phyloP scores from a whole-genome alignment of 2,329 filamentous ascomycete genomes.

The Corynespora cassiicola region DNA sequence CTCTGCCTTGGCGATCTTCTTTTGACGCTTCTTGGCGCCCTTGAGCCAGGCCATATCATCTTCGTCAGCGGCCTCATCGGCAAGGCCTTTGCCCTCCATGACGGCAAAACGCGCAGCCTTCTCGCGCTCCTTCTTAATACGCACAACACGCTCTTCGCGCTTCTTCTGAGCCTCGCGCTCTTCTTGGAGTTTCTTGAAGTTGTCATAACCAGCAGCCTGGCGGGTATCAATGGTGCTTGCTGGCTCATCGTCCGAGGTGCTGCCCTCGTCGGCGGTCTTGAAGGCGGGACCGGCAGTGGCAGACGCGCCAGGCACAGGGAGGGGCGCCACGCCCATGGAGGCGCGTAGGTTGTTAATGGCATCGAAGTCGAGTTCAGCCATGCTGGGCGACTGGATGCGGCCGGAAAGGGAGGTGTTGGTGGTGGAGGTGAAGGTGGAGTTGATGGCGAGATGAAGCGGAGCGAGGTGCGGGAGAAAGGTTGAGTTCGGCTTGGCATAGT shows the following conservation, averaged over 20 bases:
- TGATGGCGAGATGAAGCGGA: too few relatives aligned
- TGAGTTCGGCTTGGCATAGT: too few relatives aligned
- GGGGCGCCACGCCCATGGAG: conserved; percentile 86
- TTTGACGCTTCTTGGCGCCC: conserved; percentile 90
- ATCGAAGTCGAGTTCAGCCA: conserved; percentile 66
- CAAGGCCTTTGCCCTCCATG: conserved; percentile 83
- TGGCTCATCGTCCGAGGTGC: conserved; percentile 68
- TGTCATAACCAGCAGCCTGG: conserved; percentile 74
- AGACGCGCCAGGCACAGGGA: conserved; percentile 78
- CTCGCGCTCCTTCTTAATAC: conserved; percentile 87
- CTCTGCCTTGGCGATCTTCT: conserved; percentile 80
- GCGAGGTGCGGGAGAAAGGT: too few relatives aligned
- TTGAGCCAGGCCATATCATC: conserved; percentile 89
- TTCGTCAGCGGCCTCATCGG: conserved; percentile 72
- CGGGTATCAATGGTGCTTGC: conserved; percentile 85
- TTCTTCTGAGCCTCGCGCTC: conserved; percentile 75
- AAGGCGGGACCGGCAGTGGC: conserved; percentile 62
- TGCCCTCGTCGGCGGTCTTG: conserved; percentile 57
- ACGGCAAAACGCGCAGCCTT: conserved; percentile 76
- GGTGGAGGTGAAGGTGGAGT: conserved; percentile 4
- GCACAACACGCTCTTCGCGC: conserved; percentile 80
- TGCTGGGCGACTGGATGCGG: conserved; percentile 14
- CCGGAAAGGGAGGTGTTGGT: conserved; percentile 6
- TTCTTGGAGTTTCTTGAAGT: conserved; percentile 73
- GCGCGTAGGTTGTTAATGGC: conserved; percentile 92